Conservation (phyloP, 2,329 filamentous ascomycete genomes). For the Phyllosticta citribraziliensis region DNA sequence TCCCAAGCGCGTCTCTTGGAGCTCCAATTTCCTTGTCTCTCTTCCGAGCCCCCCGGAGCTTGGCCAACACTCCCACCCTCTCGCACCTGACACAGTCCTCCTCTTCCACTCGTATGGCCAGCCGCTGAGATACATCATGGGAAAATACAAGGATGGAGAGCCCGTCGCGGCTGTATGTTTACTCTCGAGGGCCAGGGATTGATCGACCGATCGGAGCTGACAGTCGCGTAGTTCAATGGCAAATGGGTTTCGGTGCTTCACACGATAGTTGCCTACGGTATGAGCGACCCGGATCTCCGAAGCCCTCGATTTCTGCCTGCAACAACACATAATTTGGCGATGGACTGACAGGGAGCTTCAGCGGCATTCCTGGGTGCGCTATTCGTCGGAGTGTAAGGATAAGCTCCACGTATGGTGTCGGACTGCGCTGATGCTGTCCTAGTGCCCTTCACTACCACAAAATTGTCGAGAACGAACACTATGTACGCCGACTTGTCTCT, state of each 20-base stretch:
- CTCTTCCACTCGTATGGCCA: conserved; percentile 3
- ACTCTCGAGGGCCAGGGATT: not conserved
- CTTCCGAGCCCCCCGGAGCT: conserved; percentile 15
- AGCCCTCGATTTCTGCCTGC: not conserved
- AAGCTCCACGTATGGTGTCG: not conserved
- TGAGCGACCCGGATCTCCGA: conserved; percentile 4
- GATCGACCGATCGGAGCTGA: conserved; percentile 16
- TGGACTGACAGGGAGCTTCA: conserved; percentile 23
- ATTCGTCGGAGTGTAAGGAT: conserved; percentile 52
- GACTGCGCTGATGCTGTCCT: not conserved
- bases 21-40: conserved; percentile 14
- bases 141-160: conserved; percentile 53
- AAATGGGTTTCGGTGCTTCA: conserved; percentile 87
- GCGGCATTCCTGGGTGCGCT: conserved; percentile 82
- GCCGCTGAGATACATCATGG: conserved; percentile 34
- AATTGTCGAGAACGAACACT: conserved; percentile 96
- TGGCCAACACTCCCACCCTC: conserved; percentile 6
- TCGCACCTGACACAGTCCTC: not conserved
- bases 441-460: conserved; percentile 82
- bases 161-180: conserved; percentile 48
- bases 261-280: conserved; percentile 73
- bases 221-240: conserved; percentile 56
- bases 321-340: not conserved
- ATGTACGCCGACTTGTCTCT: conserved; percentile 34
- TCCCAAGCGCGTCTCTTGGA: not conserved